These are phyloP conservation scores for Penicillium argentinense DNA, from an alignment of 495 filamentous ascomycete genomes.

Conservation along the genomic window DNA sequence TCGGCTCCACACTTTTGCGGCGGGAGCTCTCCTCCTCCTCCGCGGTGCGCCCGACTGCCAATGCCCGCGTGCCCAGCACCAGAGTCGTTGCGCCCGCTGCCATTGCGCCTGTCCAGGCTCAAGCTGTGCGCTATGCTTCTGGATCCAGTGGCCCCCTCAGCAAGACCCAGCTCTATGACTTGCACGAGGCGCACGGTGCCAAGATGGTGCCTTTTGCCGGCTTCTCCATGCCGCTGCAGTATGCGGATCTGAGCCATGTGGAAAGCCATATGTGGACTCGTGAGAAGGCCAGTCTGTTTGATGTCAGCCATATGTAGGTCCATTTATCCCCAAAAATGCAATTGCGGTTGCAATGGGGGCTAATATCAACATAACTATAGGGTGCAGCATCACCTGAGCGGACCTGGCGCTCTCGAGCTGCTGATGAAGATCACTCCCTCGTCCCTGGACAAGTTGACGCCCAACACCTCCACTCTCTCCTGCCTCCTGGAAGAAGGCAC, in stretches of 20 bases:
- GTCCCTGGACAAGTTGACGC: slow-evolving; percentile 53
- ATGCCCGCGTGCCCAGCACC: slow-evolving; percentile 18
- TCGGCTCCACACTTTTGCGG: slow-evolving; percentile 38
- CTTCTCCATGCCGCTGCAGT: slow-evolving; percentile 91
- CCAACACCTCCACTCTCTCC: slow-evolving; percentile 72
- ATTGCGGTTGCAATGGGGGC: not conserved
- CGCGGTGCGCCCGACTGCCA: slow-evolving; percentile 22
- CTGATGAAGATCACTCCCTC: slow-evolving; percentile 79
- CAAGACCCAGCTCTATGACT: slow-evolving; percentile 79
- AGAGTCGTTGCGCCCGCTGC: slow-evolving; percentile 13
- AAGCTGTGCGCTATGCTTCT: slow-evolving; percentile 56
- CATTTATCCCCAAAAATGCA: not conserved
- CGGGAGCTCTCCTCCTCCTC: slow-evolving; percentile 36
- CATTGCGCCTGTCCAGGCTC: slow-evolving; percentile 17
- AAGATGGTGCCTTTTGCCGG: slow-evolving; percentile 98
- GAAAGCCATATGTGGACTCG: slow-evolving; percentile 88
- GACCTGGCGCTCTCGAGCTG: slow-evolving; percentile 74
- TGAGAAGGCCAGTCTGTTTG: slow-evolving; percentile 83
- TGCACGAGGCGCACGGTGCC: slow-evolving; percentile 75
- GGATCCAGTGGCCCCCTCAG: slow-evolving; percentile 54
- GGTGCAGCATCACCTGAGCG: slow-evolving; percentile 71
- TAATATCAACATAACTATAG: slow-evolving; percentile 31
- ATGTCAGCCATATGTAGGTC: slow-evolving; percentile 63
- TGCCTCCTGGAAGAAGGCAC: slow-evolving; percentile 74
- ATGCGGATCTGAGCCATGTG: slow-evolving; percentile 68